These are phyloP conservation scores for Triticum dicoccoides DNA, from an alignment of 176 grass and related monocot genomes.

Conservation along the genomic window DNA sequence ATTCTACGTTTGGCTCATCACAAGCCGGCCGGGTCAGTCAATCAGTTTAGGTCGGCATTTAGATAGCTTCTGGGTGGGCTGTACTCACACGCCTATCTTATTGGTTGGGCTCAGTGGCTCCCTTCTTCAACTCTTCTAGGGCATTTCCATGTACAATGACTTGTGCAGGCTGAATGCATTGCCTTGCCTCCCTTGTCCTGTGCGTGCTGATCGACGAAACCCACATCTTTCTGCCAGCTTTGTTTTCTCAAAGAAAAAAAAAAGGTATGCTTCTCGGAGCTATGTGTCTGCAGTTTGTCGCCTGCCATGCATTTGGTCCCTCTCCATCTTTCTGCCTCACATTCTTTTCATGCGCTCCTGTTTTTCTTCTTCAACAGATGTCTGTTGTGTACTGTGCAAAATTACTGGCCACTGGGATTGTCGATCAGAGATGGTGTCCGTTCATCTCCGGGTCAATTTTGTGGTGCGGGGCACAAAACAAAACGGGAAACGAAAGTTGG, in stretches of 20 bases:
- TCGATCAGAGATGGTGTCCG: no score
- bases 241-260: neutral
- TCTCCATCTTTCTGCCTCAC: no score
- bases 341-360: no score
- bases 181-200: neutral
- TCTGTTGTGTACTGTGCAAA: no score
- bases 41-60: conserved; percentile 23
- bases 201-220: neutral
- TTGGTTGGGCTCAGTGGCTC: neutral
- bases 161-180: neutral
- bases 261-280: neutral
- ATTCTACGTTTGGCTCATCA: neutral
- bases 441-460: no score
- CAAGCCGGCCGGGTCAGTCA: conserved; percentile 30
- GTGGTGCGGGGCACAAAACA: no score
- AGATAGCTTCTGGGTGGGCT: neutral
- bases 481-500: no score
- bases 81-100: neutral
- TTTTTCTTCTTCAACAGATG: no score
- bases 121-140: neutral
- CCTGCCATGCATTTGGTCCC: no score
- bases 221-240: neutral
- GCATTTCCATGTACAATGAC: neutral
- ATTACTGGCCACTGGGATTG: no score
- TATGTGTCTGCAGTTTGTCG: neutral